Base-by-base conservation (phyloP, 2,329 filamentous ascomycete species). In the Pezicula rhizophila region DNA sequence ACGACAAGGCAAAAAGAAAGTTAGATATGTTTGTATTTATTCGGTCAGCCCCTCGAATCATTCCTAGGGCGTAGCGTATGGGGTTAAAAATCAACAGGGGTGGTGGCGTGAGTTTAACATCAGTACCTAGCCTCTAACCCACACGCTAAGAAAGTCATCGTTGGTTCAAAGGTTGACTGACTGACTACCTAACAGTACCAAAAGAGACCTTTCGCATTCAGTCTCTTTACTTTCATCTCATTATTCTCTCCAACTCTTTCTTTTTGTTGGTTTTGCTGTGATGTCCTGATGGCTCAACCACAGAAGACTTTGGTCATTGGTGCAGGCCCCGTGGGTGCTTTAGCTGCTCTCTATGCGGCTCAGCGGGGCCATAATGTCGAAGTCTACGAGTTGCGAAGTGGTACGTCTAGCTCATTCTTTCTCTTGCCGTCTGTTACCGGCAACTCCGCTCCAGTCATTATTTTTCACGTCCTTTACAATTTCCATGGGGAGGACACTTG, bases 321-420 rank as follows among this genome's bases (percentile, higher is more conserved):
- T 47, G 93, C 91, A 47, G 93, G 93, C 2, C 93, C 93, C 0
- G 93, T 99, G 7, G 93, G 93, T 35, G 89, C 91, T 10, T 74
- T 99, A 38, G 91, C 93, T 20, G 93, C 90, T 39, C 72, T 99
- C 5, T 99, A 97, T 72, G 92, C 93, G 47, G 92, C 93, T 3
- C 80, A 85, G 58, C 78, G 92, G 66, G 93, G 91, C 39, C 83
- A 95, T 66, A 74, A 92, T 62, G 93, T 99, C 28, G 90, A 96
- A 66, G 78, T 99, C 44, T 99, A 97, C 67, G 93, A 99, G 69
- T 73, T 99, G 57, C 81, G 93, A 64, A 82, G 85, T 72, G 93
- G 93, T 96, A 77, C 66, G 63, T 47, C 51, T 45, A 62, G 46
- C 51, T 45, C 38, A 41, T 37, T 49, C 51, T 41, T 41, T 42